Conservation (phyloP, 495 filamentous ascomycete genomes). For the Podospora fimiseda region DNA sequence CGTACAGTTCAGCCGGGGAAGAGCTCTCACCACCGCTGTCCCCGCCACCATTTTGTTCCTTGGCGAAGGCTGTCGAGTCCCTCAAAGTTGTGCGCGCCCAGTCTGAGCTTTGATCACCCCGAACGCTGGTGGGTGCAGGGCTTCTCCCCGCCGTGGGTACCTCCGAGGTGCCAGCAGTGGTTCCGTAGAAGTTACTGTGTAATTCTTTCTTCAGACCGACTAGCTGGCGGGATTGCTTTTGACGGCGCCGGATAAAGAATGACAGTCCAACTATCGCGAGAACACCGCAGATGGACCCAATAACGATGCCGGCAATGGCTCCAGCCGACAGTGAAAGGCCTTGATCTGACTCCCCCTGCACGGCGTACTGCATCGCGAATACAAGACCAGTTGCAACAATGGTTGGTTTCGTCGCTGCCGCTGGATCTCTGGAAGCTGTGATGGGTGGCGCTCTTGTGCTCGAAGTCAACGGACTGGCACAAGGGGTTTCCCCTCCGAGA, state of each 20-base stretch:
- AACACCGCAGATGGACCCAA: conserved; percentile 4
- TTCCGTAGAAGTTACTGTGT: conserved; percentile 5
- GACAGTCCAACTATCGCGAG: conserved; percentile 3
- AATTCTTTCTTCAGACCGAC: conserved; percentile 3
- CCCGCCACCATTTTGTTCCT: not conserved
- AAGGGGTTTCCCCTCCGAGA: conserved; percentile 19
- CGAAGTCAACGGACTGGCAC: conserved; percentile 8
- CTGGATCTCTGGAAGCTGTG: not conserved
- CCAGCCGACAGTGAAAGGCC: conserved; percentile 9
- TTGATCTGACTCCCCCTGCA: not conserved
- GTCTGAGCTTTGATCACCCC: not conserved
- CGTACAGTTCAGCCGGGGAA: not conserved
- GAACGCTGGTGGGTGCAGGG: not conserved
- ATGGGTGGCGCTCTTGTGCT: conserved; percentile 4
- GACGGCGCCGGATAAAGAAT: conserved; percentile 4
- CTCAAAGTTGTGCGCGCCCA: not conserved
- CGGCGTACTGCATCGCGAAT: conserved; percentile 14
- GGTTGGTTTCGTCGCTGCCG: conserved; percentile 7
- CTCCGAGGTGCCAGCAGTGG: not conserved
- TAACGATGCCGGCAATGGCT: conserved; percentile 14
- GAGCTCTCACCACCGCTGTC: not conserved
- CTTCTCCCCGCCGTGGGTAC: not conserved
- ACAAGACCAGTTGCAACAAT: conserved; percentile 9
- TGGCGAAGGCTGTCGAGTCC: not conserved
- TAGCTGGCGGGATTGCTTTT: conserved; percentile 1